Base-by-base conservation (phyloP, 73 alveolate genomes). In the Uronychia setigera region DNA sequence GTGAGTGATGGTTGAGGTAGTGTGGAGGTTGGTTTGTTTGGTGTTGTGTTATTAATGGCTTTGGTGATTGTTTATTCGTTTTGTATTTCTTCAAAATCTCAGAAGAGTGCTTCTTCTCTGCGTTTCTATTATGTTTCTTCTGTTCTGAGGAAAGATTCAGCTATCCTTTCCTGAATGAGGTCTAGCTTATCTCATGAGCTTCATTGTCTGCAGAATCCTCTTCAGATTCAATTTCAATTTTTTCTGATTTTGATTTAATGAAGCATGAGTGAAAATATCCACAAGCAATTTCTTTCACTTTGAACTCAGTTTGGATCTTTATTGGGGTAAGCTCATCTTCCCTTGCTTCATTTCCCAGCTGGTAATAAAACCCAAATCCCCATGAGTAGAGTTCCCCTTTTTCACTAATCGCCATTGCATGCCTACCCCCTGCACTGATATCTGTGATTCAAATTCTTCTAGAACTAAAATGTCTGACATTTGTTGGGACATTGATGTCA, bases 281-380 rank as follows among this genome's bases (percentile, higher is more conserved):
- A 27, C 88, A 85, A 1, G 92, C 78, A 11, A 89, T 80, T 29
- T 79, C 59, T 59, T 84, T 79, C 26, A 84, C 74, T 19, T 84
- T 86, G 32, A 60, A 67, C 26, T n/a, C 25, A 14, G 82, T 58
- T 1, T 33, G 79, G 74, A 90, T 33, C 74, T 80, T 75, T 0
- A 76, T 34, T 27, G 95, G 95, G 59, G 35, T 84, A 14, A 80
- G 58, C 1, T 76, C 31, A 80, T 90, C 95, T 46, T 85, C 95
- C 26, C 58, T 84, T n/a, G 33, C 77, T 1, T 75, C 79, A 0
- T 30, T 46, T 28, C 94, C 88, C 27, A 90, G 82, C 86, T 90
- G 82, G 80, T 90, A 78, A 67, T 90, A 85, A 74, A 77, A 90
- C 33, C 95, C 95, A 80, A 85, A 85, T 0, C 95, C 95, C 95